These are phyloP conservation scores for Streptanthus diversifolius DNA, from an alignment of 345 rosid genomes.

Conservation along the genomic window DNA sequence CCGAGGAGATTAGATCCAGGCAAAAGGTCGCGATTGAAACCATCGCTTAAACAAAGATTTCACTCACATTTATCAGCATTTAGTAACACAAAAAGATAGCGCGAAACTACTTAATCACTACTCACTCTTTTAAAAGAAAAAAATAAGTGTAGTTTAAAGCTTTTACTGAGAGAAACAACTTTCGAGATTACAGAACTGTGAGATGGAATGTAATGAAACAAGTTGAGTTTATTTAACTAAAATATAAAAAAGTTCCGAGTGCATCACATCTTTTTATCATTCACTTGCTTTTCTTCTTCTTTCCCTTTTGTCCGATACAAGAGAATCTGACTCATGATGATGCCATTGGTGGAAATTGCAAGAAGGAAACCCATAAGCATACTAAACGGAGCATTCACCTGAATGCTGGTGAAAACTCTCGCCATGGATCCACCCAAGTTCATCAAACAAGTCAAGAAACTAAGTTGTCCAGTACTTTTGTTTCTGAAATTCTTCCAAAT, in stretches of 20 bases:
- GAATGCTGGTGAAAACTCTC: slow-evolving; percentile 79
- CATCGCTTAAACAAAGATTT: slow-evolving; percentile 13
- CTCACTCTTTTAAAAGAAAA: background rate
- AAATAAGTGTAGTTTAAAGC: slow-evolving; percentile 16
- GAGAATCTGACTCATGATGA: slow-evolving; percentile 63
- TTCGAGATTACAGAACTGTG: background rate
- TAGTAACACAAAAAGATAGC: background rate
- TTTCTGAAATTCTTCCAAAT: slow-evolving; percentile 73
- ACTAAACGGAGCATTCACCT: slow-evolving; percentile 68
- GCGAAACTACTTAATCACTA: background rate
- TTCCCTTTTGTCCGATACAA: slow-evolving; percentile 43
- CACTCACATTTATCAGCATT: background rate
- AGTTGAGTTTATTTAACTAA: background rate
- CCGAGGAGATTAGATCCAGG: slow-evolving; percentile 42
- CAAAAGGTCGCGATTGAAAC: slow-evolving; percentile 62
- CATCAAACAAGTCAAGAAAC: slow-evolving; percentile 80
- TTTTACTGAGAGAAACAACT: background rate
- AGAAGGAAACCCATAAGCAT: slow-evolving; percentile 55
- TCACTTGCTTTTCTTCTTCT: slow-evolving; percentile 46
- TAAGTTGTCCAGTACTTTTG: slow-evolving; percentile 87
- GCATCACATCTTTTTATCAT: slow-evolving; percentile 13
- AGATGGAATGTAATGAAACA: background rate
- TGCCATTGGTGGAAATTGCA: slow-evolving; percentile 50
- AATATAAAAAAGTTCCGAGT: background rate
- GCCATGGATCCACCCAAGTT: slow-evolving; percentile 69